Evolutionary conservation across 2,329 filamentous ascomycete genomes (phyloP).

Genomic region (Xylaria sp.): DNA sequence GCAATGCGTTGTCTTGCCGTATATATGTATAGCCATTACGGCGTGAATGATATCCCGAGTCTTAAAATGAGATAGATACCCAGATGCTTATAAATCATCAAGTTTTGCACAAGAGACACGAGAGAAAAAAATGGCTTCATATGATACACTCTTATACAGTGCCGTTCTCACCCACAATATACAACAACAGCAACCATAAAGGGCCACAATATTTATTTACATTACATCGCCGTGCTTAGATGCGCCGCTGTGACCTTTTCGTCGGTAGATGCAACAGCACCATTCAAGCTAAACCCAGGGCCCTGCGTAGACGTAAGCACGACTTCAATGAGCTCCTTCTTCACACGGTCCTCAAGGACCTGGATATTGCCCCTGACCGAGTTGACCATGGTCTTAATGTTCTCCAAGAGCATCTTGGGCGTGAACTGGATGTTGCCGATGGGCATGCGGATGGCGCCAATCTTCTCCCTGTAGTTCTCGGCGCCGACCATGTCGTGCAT

Average conservation of each 20-base stretch:
- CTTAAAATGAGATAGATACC: conserved; percentile 27
- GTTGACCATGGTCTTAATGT: conserved; percentile 81
- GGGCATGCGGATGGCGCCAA: conserved; percentile 87
- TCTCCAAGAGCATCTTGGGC: conserved; percentile 84
- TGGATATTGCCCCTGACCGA: conserved; percentile 82
- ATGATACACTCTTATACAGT: conserved; percentile 42
- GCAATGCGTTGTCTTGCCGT: background rate
- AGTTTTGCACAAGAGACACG: background rate
- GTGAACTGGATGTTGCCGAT: conserved; percentile 91
- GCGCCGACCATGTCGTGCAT: conserved; percentile 87
- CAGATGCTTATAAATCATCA: background rate
- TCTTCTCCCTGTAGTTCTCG: conserved; percentile 85
- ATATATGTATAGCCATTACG: background rate
- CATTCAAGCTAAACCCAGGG: conserved; percentile 87
- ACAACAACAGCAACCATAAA: conserved; percentile 20
- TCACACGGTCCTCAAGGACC: conserved; percentile 69
- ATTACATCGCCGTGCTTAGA: conserved; percentile 68
- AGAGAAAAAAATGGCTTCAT: conserved; percentile 17
- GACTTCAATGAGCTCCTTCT: conserved; percentile 78
- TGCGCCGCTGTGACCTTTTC: conserved; percentile 65
- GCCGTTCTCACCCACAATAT: conserved; percentile 31
- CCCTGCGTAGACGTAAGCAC: conserved; percentile 89
- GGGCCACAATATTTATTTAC: conserved; percentile 53
- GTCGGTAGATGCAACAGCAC: conserved; percentile 74
- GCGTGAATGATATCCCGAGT: conserved; percentile 3